phyloP scores from a whole-genome alignment of 441 rosid genomes.

The Eutrema salsugineum region DNA sequence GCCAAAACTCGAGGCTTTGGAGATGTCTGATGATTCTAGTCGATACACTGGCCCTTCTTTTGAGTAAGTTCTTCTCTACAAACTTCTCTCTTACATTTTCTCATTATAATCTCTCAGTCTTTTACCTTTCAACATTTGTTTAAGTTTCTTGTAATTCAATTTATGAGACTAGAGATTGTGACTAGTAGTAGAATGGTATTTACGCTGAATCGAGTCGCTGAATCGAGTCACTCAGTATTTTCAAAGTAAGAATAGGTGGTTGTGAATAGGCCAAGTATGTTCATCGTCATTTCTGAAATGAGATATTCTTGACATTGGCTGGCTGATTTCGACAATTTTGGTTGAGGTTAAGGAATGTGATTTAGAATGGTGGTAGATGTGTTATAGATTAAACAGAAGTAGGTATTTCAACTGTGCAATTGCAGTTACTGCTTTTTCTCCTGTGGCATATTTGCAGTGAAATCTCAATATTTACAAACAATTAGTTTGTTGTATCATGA shows the following conservation, averaged over 20 bases:
- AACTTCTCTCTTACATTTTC: not conserved
- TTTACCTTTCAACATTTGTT: not conserved
- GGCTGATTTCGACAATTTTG: too few species aligned
- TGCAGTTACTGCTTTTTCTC: too few species aligned
- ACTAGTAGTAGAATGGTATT: not conserved
- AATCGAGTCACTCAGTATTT: not conserved
- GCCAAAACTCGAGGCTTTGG: constrained; percentile 47
- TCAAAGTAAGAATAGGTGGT: not conserved
- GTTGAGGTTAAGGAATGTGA: not conserved
- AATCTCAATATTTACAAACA: not conserved
- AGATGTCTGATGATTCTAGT: constrained; percentile 35
- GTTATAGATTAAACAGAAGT: not conserved
- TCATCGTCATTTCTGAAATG: not conserved
- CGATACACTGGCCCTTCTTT: constrained; percentile 69
- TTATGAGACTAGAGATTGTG: not conserved
- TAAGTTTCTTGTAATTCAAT: not conserved
- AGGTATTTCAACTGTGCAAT: not conserved
- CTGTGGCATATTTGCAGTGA: too few species aligned
- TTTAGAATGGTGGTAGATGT: not conserved
- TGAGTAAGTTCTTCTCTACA: constrained; percentile 42
- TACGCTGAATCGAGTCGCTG: not conserved
- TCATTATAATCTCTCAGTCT: not conserved
- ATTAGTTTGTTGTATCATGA: not conserved
- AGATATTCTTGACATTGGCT: not conserved
- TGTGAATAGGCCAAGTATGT: not conserved